A percentile compares a stretch with the other conserved stretches of the same genome.
Conservation (phyloP, 2,329 filamentous ascomycete species). For the Sporothrix euskadiensis region DNA sequence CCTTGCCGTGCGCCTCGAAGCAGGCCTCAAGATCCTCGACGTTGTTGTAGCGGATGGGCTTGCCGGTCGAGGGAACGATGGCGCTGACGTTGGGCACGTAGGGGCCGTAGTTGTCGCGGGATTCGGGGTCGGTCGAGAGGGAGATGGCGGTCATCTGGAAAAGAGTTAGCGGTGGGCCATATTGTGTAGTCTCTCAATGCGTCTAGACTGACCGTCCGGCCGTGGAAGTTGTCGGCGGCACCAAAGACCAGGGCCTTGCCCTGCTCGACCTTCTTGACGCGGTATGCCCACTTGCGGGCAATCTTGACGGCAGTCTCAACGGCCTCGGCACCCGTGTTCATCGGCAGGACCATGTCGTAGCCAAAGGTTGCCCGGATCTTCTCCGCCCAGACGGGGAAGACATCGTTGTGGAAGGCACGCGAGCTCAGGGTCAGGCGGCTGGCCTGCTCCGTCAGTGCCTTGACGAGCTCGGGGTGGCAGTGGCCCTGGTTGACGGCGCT, state of each 20-base stretch:
- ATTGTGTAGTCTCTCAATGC: not conserved
- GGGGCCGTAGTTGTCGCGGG: constrained; percentile 93
- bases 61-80: constrained; percentile 70
- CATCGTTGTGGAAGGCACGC: constrained; percentile 96
- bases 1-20: constrained; percentile 75
- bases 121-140: constrained; percentile 92
- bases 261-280: constrained; percentile 84
- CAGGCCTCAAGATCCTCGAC: constrained; percentile 76
- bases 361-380: constrained; percentile 87
- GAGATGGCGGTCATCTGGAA: constrained; percentile 86
- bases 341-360: constrained; percentile 96
- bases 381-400: constrained; percentile 93
- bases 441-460: constrained; percentile 86
- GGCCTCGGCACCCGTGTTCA: constrained; percentile 97
- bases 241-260: constrained; percentile 83
- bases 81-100: constrained; percentile 89
- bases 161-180: not conserved
- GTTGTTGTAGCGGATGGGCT: constrained; percentile 83
- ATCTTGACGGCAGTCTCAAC: constrained; percentile 96
- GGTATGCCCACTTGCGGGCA: constrained; percentile 97
- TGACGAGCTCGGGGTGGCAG: constrained; percentile 94
- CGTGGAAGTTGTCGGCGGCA: constrained; percentile 92
- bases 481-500: constrained; percentile 97
- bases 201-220: constrained; percentile 69
- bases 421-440: constrained; percentile 87